Conservation (phyloP, 2,329 filamentous ascomycete genomes). For the Ophiostoma quercus region DNA sequence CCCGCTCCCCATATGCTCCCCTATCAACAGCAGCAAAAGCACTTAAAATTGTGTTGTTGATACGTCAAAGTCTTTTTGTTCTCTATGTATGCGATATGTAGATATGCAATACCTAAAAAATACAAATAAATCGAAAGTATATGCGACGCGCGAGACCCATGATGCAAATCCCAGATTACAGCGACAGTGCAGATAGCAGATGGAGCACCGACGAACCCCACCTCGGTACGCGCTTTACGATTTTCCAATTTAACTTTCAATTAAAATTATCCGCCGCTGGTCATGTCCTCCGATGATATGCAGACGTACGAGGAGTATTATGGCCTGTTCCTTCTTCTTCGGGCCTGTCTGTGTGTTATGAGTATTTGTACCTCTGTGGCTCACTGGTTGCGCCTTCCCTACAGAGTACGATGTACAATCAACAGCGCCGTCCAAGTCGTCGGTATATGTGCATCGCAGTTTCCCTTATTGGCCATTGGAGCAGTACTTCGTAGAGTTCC, state of each 20-base stretch:
- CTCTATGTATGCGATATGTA: background rate
- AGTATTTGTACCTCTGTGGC: background rate
- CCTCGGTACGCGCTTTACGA: constrained; percentile 7
- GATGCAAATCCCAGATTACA: background rate
- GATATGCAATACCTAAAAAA: background rate
- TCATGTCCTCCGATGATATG: background rate
- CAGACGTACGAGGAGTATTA: background rate
- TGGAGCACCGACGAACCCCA: background rate
- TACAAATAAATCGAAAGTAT: background rate
- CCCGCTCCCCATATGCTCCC: constrained; percentile 2
- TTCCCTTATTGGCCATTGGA: background rate
- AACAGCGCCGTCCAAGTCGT: background rate
- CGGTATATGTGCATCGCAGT: constrained; percentile 13
- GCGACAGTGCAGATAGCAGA: background rate
- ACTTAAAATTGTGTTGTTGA: background rate
- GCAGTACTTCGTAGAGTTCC: background rate
- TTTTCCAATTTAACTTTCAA: constrained; percentile 5
- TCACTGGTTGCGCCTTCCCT: background rate
- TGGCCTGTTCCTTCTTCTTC: constrained; percentile 4
- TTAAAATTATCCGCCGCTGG: constrained; percentile 1
- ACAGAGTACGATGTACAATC: background rate
- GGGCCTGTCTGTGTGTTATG: background rate
- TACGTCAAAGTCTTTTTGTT: background rate
- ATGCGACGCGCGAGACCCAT: background rate
- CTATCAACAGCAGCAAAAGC: background rate